phyloP scores from a whole-genome alignment of 768 basidiomycete genomes.

The Auricularia sp. region DNA sequence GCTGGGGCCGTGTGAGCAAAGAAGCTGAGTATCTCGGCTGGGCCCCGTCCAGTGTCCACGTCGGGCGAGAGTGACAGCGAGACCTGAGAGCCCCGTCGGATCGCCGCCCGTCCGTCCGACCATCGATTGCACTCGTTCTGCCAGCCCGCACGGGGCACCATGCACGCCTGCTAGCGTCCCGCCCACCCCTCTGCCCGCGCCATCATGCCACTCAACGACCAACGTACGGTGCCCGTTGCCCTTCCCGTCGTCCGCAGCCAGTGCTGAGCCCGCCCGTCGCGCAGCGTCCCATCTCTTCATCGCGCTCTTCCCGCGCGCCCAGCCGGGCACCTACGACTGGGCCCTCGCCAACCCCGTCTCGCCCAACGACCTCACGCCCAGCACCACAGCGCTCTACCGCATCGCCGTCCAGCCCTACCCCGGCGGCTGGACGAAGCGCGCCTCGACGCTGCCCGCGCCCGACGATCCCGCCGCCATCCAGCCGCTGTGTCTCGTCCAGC shows the following conservation, averaged over 20 bases:
- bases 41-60: too few species aligned
- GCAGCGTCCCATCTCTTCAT: neutral
- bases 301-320: neutral
- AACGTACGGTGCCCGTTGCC: neutral
- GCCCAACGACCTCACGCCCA: neutral
- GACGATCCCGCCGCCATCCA: neutral
- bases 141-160: too few species aligned
- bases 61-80: too few species aligned
- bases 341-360: neutral
- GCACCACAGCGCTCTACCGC: neutral
- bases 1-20: too few species aligned
- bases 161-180: too few species aligned
- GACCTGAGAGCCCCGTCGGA: too few species aligned
- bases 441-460: neutral
- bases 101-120: too few species aligned
- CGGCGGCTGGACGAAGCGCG: neutral
- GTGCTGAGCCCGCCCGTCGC: neutral
- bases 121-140: too few species aligned
- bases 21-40: too few species aligned
- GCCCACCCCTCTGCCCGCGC: too few species aligned
- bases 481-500: neutral
- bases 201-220: too few species aligned
- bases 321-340: neutral
- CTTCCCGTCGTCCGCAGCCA: neutral
- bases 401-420: neutral